phyloP scores from a whole-genome alignment of 1,284 basidiomycete species.

The Apiotrichum siamense region DNA sequence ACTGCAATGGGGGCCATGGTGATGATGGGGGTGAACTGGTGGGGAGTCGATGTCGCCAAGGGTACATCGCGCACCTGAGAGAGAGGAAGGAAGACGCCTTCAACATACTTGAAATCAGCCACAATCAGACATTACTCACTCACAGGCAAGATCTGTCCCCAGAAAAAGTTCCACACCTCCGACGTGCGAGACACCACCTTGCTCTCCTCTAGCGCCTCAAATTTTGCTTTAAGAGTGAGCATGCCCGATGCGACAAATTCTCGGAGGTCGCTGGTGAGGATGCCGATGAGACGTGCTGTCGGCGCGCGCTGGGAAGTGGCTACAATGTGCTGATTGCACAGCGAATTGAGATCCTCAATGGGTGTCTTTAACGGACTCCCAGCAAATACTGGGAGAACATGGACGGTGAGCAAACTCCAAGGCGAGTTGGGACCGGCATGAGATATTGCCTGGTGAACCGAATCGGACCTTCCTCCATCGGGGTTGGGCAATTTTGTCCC shows the following conservation, averaged over 20 bases:
- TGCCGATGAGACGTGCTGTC: slow-evolving; percentile 46
- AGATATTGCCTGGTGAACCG: slow-evolving; percentile 24
- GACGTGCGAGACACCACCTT: slow-evolving; percentile 66
- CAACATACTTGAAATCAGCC: slow-evolving; percentile 34
- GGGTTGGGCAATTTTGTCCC: slow-evolving; percentile 27
- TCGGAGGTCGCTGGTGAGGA: slow-evolving; percentile 69
- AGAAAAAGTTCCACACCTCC: slow-evolving; percentile 91
- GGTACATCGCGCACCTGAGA: slow-evolving; percentile 37
- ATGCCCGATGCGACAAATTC: slow-evolving; percentile 83
- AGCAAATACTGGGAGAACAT: slow-evolving; percentile 84
- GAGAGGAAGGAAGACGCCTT: slow-evolving; percentile 51
- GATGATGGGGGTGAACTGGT: slow-evolving; percentile 7
- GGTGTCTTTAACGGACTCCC: slow-evolving; percentile 79
- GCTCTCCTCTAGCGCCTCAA: slow-evolving; percentile 59
- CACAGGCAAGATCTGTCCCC: slow-evolving; percentile 76
- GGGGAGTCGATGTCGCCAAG: slow-evolving; percentile 8
- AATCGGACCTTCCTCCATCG: not conserved
- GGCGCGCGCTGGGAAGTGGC: slow-evolving; percentile 35
- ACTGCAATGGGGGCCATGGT: slow-evolving; percentile 31
- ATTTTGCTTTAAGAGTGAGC: slow-evolving; percentile 81
- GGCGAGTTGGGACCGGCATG: slow-evolving; percentile 49
- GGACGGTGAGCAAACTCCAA: slow-evolving; percentile 76
- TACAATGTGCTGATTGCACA: slow-evolving; percentile 39
- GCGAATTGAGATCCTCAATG: slow-evolving; percentile 79
- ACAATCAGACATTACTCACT: slow-evolving; percentile 12